Evolutionary conservation across 768 basidiomycete genomes (phyloP).

Genomic region (Lactarius tabidus): DNA sequence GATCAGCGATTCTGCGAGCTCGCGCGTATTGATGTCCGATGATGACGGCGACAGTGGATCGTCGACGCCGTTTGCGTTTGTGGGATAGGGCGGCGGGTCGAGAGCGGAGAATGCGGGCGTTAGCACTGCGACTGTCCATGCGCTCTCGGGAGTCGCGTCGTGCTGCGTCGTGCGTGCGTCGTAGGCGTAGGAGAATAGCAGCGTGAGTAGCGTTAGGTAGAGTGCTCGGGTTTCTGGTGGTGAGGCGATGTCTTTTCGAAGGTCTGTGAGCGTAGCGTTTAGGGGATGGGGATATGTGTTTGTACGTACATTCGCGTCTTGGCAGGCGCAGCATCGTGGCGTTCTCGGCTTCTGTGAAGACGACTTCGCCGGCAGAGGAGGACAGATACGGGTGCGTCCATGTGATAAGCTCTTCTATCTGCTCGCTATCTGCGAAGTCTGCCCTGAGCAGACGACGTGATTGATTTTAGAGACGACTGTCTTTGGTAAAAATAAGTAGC

Average conservation of each 20-base stretch:
- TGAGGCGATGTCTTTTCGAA: conserved; percentile 54
- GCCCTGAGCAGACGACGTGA: conserved; percentile 46
- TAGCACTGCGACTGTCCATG: conserved; percentile 76
- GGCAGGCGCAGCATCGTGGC: conserved; percentile 54
- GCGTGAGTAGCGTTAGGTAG: conserved; percentile 62
- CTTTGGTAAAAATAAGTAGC: background rate
- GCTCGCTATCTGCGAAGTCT: conserved; percentile 72
- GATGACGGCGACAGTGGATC: background rate
- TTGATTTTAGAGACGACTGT: conserved; percentile 39
- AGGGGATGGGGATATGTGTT: background rate
- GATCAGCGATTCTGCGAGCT: conserved; percentile 49
- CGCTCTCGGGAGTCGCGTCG: conserved; percentile 84
- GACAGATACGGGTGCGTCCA: conserved; percentile 58
- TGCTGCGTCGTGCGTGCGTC: conserved; percentile 72
- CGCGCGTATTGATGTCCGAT: conserved; percentile 36
- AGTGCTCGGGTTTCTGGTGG: conserved; percentile 52
- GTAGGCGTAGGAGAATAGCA: conserved; percentile 80
- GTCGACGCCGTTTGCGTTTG: background rate
- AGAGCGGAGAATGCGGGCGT: conserved; percentile 80
- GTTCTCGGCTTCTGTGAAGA: conserved; percentile 73
- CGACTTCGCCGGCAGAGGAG: conserved; percentile 34
- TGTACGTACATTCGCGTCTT: conserved; percentile 47
- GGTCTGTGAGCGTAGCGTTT: background rate
- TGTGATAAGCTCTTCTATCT: conserved; percentile 62
- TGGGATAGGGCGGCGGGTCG: conserved; percentile 56